These are phyloP conservation scores for Exophiala aquamarina DNA, from an alignment of 2,329 filamentous ascomycete species.

Conservation along the genomic window DNA sequence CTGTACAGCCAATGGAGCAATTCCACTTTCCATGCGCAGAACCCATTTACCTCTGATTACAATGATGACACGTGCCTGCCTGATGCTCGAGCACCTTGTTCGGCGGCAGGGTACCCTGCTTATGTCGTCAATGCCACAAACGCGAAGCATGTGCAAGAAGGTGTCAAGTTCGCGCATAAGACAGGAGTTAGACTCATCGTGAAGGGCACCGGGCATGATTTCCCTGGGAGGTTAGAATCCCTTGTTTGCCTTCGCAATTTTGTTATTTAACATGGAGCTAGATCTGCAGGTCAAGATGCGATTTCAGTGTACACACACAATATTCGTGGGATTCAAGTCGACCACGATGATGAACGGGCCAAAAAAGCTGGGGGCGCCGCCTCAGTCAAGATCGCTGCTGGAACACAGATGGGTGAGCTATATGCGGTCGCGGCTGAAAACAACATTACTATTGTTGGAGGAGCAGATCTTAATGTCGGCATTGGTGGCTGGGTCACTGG, in stretches of 20 bases:
- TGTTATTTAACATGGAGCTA: conserved; percentile 38
- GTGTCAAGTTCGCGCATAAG: conserved; percentile 37
- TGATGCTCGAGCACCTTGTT: conserved; percentile 27
- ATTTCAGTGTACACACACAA: conserved; percentile 39
- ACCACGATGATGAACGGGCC: conserved; percentile 11
- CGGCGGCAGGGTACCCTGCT: conserved; percentile 33
- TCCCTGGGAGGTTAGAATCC: conserved; percentile 13
- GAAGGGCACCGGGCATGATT: conserved; percentile 59
- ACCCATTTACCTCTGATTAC: conserved; percentile 45
- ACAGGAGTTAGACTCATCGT: conserved; percentile 47
- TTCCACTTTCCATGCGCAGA: conserved; percentile 38
- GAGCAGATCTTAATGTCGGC: conserved; percentile 57
- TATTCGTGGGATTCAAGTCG: conserved; percentile 16
- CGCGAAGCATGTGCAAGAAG: conserved; percentile 37
- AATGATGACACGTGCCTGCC: conserved; percentile 55
- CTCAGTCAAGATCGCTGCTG: conserved; percentile 57
- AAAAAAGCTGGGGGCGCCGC: conserved; percentile 19
- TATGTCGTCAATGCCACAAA: conserved; percentile 39
- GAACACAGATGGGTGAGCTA: conserved; percentile 54
- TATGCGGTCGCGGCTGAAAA: conserved; percentile 51
- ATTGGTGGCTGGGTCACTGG: conserved; percentile 50
- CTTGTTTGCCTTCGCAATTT: background rate
- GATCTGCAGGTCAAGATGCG: conserved; percentile 41
- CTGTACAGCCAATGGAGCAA: conserved; percentile 35
- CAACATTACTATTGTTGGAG: conserved; percentile 53